Conservation (phyloP, 2,329 filamentous ascomycete genomes). For the Diaporthe caulivora region DNA sequence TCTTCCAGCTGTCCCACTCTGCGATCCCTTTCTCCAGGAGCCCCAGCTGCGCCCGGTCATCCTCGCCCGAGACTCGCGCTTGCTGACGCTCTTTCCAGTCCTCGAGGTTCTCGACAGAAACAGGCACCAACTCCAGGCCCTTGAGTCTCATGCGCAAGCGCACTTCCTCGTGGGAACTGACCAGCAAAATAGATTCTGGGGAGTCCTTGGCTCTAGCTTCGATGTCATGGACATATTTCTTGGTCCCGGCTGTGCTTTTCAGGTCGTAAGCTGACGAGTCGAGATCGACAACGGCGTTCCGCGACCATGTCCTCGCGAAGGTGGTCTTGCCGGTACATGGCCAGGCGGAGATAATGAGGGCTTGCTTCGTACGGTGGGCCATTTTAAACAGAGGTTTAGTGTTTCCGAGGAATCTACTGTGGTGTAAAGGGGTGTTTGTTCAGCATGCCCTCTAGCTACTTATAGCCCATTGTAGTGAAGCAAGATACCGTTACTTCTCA, state of each 20-base stretch:
- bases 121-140: not conserved
- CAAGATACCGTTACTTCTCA: not conserved
- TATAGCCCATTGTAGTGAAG: not conserved
- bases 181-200: not conserved
- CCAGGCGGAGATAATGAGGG: conserved; percentile 18
- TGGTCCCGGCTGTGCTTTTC: not conserved
- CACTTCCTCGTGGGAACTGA: conserved; percentile 1
- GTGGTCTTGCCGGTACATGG: conserved; percentile 10
- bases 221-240: not conserved
- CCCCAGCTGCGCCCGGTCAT: not conserved
- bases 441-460: not conserved
- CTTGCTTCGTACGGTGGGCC: not conserved
- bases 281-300: not conserved
- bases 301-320: not conserved
- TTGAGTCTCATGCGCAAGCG: not conserved
- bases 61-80: not conserved
- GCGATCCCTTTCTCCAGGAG: conserved; percentile 3
- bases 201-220: not conserved
- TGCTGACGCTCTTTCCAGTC: conserved; percentile 11
- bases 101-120: conserved; percentile 3
- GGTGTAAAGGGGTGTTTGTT: too few species aligned
- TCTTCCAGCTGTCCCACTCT: not conserved
- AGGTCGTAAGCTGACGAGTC: conserved; percentile 8
- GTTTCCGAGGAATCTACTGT: too few species aligned
- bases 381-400: not conserved